A percentile compares a stretch with the other conserved stretches of the same genome.
Conservation (phyloP, 257 asterid species). For the Petunia secreta region DNA sequence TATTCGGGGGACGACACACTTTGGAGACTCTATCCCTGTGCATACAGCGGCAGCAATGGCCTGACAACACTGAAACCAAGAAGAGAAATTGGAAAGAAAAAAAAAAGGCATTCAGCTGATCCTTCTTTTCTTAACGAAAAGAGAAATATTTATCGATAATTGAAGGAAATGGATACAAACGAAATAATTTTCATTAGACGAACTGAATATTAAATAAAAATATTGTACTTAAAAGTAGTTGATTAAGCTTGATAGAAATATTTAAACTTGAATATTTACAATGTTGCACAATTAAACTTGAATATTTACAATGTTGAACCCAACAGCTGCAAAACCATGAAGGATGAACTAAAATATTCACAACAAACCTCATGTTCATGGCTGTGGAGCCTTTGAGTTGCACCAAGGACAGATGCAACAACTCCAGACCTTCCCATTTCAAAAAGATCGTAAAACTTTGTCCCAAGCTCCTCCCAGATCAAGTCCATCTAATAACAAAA, state of each 20-base stretch:
- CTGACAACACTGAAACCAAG: conserved; percentile 70
- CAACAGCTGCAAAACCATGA: not conserved
- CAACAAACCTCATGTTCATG: conserved; percentile 61
- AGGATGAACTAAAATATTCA: not conserved
- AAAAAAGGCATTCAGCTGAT: conserved; percentile 2
- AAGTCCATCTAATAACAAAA: conserved; percentile 58
- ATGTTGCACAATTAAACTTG: not conserved
- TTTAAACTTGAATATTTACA: not conserved
- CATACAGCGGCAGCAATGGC: conserved; percentile 84
- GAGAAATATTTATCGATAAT: not conserved
- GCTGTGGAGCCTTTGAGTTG: conserved; percentile 73
- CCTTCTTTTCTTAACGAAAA: not conserved
- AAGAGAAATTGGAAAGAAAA: conserved; percentile 15
- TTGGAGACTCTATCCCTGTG: conserved; percentile 55
- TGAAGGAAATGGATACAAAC: conserved; percentile 11
- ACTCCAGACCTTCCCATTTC: conserved; percentile 90
- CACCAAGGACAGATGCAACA: conserved; percentile 84
- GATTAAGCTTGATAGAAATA: too few relatives aligned
- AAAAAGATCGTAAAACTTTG: conserved; percentile 67
- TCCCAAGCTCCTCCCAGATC: conserved; percentile 79
- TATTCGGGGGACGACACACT: conserved; percentile 66
- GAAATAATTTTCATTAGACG: not conserved
- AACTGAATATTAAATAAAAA: not conserved
- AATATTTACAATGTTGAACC: not conserved
- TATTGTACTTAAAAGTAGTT: too few relatives aligned